A percentile compares a stretch with the other conserved stretches of the same genome.
phyloP scores from a whole-genome alignment of 306 rosid species.

The Casuarina equisetifolia region DNA sequence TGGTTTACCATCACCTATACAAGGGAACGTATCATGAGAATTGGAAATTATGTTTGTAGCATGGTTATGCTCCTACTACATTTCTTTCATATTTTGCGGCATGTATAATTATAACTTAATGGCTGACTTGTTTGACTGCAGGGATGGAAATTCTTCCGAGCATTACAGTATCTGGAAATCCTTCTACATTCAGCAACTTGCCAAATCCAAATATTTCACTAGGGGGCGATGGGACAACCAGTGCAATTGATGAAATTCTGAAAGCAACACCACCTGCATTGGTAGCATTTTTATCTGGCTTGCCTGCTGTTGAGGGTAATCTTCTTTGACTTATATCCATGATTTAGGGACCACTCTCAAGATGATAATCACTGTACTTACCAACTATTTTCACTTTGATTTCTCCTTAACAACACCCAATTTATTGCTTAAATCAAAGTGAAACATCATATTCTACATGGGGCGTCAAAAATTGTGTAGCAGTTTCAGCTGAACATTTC shows the following conservation, averaged over 20 bases:
- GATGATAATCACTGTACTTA: not conserved
- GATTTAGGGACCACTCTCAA: not conserved
- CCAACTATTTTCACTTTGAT: conserved; percentile 9
- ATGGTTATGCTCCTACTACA: not conserved
- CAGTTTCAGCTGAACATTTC: not conserved
- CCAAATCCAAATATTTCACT: conserved; percentile 37
- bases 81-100: not conserved
- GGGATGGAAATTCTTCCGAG: conserved; percentile 35
- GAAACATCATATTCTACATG: not conserved
- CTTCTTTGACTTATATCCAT: conserved; percentile 12
- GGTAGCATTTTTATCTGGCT: conserved; percentile 76
- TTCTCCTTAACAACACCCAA: not conserved
- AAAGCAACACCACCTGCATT: conserved; percentile 85
- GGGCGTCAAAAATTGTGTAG: conserved; percentile 4
- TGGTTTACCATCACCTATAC: not conserved
- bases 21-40: not conserved
- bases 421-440: conserved; percentile 12
- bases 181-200: conserved; percentile 32
- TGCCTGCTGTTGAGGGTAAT: conserved; percentile 91
- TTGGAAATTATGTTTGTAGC: not conserved
- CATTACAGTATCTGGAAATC: conserved; percentile 32
- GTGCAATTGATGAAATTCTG: conserved; percentile 79
- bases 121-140: conserved; percentile 9
- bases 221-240: conserved; percentile 52
- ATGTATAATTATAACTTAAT: not conserved